phyloP scores from a whole-genome alignment of 73 alveolate genomes.

The Paramecium tetraurelia region DNA sequence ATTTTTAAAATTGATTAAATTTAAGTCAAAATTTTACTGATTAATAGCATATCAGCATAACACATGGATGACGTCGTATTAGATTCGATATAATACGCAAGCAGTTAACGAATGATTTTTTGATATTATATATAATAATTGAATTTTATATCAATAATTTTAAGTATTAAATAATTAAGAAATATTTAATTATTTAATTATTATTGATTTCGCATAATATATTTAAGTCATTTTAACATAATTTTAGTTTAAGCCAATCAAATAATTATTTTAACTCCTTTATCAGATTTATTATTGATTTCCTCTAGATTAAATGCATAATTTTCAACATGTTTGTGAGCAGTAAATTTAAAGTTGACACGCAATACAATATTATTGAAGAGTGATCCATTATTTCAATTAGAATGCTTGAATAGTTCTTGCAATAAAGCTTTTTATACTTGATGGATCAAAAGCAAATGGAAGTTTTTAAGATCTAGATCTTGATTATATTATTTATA shows the following conservation, averaged over 20 bases:
- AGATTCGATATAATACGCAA: background rate
- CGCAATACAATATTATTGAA: too few relatives aligned
- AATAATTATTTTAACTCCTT: background rate
- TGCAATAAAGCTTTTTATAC: too few relatives aligned
- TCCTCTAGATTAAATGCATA: background rate
- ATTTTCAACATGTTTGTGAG: too few relatives aligned
- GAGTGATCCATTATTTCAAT: too few relatives aligned
- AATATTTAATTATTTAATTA: too few relatives aligned
- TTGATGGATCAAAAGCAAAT: too few relatives aligned
- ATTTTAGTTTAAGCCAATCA: background rate
- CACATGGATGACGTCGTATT: background rate
- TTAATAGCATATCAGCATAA: background rate
- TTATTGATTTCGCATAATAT: background rate
- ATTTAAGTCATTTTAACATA: background rate
- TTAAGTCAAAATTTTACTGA: constrained; percentile 49
- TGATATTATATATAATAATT: background rate
- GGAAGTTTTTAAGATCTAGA: too few relatives aligned
- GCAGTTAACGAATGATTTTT: background rate
- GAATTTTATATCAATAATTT: too few relatives aligned
- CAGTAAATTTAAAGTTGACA: too few relatives aligned
- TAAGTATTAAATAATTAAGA: background rate
- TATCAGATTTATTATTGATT: background rate
- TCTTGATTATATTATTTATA: too few relatives aligned
- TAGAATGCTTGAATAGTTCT: too few relatives aligned
- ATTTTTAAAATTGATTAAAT: background rate